Evolutionary conservation across 495 filamentous ascomycete species (phyloP).

Genomic region (Pseudotulostoma volvatum): DNA sequence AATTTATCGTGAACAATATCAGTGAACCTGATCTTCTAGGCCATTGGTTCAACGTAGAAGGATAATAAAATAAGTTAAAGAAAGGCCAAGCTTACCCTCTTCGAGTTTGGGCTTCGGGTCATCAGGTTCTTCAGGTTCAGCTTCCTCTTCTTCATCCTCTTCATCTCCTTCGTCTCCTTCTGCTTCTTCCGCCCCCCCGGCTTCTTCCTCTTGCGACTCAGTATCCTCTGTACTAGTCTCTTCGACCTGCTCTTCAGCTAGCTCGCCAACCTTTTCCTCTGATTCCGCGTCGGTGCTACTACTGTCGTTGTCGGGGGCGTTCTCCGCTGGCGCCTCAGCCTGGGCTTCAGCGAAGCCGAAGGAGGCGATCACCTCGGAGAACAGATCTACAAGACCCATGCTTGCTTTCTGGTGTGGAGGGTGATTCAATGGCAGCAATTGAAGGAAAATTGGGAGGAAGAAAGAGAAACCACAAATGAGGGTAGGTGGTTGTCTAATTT

Average conservation of each 20-base stretch:
- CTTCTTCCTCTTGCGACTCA: slow-evolving; percentile 29
- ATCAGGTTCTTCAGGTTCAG: slow-evolving; percentile 77
- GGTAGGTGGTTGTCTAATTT: too few species aligned
- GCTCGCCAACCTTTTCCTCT: slow-evolving; percentile 22
- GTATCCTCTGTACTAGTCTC: slow-evolving; percentile 21
- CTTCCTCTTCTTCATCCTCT: slow-evolving; percentile 62
- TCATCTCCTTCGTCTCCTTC: slow-evolving; percentile 35
- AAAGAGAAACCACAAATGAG: neutral
- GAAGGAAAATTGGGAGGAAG: neutral
- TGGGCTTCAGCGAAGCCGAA: slow-evolving; percentile 40
- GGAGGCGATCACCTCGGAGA: slow-evolving; percentile 44
- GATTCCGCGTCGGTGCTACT: slow-evolving; percentile 35
- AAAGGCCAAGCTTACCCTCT: slow-evolving; percentile 66
- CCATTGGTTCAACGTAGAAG: slow-evolving; percentile 2
- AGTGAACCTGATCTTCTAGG: neutral
- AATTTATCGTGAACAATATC: too few species aligned
- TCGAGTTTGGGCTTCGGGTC: slow-evolving; percentile 80
- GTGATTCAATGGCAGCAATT: slow-evolving; percentile 4
- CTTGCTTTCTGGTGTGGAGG: slow-evolving; percentile 15
- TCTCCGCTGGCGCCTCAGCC: slow-evolving; percentile 40
- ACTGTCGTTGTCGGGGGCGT: slow-evolving; percentile 26
- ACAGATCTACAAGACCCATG: slow-evolving; percentile 49
- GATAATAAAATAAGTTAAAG: slow-evolving; percentile 3
- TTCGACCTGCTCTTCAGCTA: slow-evolving; percentile 21
- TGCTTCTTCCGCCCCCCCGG: slow-evolving; percentile 29